Base-by-base conservation (phyloP, 805 yeast species). In the Clavispora carvajalis region DNA sequence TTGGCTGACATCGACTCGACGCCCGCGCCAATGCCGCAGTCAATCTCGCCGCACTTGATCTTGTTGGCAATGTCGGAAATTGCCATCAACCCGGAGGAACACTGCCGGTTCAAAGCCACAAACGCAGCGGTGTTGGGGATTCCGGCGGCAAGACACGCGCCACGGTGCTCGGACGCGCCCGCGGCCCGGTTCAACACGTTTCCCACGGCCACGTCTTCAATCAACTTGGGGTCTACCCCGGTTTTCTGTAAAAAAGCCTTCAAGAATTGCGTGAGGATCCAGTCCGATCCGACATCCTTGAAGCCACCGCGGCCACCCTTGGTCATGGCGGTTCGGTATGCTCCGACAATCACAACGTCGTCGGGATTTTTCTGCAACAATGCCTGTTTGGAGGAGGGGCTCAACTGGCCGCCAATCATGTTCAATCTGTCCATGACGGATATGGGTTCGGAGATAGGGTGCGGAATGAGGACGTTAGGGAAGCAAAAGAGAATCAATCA, bases 91-190 rank as follows among this genome's bases (percentile, higher is more conserved):
- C 97, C 97, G 2, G 95, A 85, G 7, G 96, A 87, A 64, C 98
- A 91, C 63, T 90, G 97, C 66, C 98, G 80, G 72, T 91, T 91
- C 48, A 91, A 59, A 12, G 96, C 89, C 55, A 79, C 67, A 53
- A 90, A 86, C 8, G 95, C 90, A 11, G 82, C 74, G 2, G 80
- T 64, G 60, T 82, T 68, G 23, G 97, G 97, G 39, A 90, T 74
- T 26, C 96, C 98, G 9, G 97, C 95, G 16, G 90, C 93, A 43
- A 91, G 74, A 51, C 77, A 73, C 31, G 97, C 96, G 36, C 95
- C 96, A 53, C 98, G 74, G 66, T 87, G 95, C 66, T 90, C 97
- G 41, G 84, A 83, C 40, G 93, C 96, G 54, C 97, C 98, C 18
- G 97, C 95, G 37, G 95, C 96, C 36, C 79, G 76, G 68, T 90